Evolutionary conservation across 768 basidiomycete species (phyloP).

Genomic region (Gloeopeniophorella convolvens): DNA sequence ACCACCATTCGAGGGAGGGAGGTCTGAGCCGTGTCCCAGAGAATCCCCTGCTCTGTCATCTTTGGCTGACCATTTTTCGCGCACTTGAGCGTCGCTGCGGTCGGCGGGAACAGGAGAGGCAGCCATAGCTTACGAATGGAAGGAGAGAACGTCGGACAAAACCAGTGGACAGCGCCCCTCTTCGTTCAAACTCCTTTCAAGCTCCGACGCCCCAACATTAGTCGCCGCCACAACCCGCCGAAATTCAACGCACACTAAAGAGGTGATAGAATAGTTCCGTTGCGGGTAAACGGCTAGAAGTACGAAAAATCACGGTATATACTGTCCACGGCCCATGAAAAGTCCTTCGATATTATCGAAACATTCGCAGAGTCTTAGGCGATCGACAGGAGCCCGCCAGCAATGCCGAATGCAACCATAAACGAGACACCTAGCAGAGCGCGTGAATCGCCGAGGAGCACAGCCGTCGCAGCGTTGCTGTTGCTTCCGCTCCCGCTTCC

Average conservation of each 20-base stretch:
- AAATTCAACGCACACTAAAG: background rate
- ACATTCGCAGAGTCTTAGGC: constrained; percentile 26
- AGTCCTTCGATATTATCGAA: background rate
- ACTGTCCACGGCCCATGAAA: constrained; percentile 4
- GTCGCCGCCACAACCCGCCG: constrained; percentile 14
- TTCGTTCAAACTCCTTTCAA: constrained; percentile 16
- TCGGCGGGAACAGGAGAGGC: constrained; percentile 23
- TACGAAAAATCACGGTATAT: constrained; percentile 1
- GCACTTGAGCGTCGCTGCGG: constrained; percentile 15
- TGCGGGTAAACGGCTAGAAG: background rate
- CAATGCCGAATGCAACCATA: constrained; percentile 32
- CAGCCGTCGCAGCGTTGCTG: constrained; percentile 24
- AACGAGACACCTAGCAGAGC: constrained; percentile 33
- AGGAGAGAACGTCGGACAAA: constrained; percentile 2
- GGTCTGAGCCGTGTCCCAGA: constrained; percentile 21
- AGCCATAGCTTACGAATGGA: constrained; percentile 19
- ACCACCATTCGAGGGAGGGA: constrained; percentile 18
- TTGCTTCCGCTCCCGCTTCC: constrained; percentile 25
- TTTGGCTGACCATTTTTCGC: constrained; percentile 21
- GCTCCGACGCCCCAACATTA: constrained; percentile 23
- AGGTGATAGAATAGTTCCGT: background rate
- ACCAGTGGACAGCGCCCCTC: background rate
- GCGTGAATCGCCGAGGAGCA: constrained; percentile 27
- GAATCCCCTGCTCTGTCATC: constrained; percentile 20
- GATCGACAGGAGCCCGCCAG: constrained; percentile 41